Conservation (phyloP, 371 early-diverging fungal genomes). For the Actinomortierella wolfii region DNA sequence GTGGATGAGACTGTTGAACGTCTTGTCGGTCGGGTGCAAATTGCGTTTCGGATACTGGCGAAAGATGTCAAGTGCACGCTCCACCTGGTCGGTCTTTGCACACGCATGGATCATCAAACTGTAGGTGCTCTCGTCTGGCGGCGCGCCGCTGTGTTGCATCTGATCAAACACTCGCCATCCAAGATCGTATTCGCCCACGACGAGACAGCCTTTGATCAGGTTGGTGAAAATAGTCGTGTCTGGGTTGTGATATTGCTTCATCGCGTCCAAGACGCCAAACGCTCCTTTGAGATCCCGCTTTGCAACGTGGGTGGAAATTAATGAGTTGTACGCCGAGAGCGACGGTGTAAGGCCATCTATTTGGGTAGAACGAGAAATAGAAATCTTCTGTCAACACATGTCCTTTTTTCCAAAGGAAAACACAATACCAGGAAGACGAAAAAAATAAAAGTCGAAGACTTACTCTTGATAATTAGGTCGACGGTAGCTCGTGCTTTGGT, state of each 20-base stretch:
- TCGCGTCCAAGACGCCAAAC: slow-evolving; percentile 31
- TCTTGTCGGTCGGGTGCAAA: slow-evolving; percentile 77
- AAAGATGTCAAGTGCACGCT: slow-evolving; percentile 37
- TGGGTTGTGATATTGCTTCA: slow-evolving; percentile 48
- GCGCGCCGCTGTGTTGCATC: slow-evolving; percentile 79
- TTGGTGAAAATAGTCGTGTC: slow-evolving; percentile 74
- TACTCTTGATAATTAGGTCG: slow-evolving; percentile 50
- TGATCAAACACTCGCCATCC: slow-evolving; percentile 94
- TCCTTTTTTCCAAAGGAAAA: background rate
- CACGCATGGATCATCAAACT: slow-evolving; percentile 93
- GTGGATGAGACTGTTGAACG: slow-evolving; percentile 85
- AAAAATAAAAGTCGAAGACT: background rate
- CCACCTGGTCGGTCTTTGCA: slow-evolving; percentile 60
- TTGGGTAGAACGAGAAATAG: background rate
- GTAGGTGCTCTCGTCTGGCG: slow-evolving; percentile 80
- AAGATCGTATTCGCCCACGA: slow-evolving; percentile 64
- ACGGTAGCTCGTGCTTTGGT: slow-evolving; percentile 62
- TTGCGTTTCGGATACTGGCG: slow-evolving; percentile 26
- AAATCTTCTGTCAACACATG: background rate
- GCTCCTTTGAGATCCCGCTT: slow-evolving; percentile 23
- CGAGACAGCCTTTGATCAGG: slow-evolving; percentile 85
- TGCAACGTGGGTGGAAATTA: slow-evolving; percentile 26
- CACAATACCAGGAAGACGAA: background rate
- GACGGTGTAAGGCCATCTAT: slow-evolving; percentile 29
- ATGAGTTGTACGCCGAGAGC: slow-evolving; percentile 20